Percentiles rank a stretch among this genome's conserved stretches.
Evolutionary conservation across 1,284 basidiomycete species (phyloP).

Genomic region (Mrakiaceae sp.): DNA sequence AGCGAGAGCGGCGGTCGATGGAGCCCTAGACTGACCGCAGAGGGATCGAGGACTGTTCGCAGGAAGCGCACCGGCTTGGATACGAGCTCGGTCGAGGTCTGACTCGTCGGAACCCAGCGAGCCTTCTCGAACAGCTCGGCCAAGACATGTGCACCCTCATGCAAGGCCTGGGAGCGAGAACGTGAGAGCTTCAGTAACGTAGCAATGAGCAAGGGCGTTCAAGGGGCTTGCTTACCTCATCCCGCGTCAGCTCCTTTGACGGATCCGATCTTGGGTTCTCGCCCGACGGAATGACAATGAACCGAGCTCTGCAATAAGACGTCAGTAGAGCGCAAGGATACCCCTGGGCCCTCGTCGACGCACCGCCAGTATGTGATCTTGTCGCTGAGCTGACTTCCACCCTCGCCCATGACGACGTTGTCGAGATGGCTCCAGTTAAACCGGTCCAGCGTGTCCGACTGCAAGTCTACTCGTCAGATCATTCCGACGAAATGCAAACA

Average conservation of each 20-base stretch:
- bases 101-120: conserved; percentile 5
- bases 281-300: conserved; percentile 16
- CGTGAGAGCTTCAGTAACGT: not conserved
- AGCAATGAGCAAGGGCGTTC: too few relatives aligned
- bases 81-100: conserved; percentile 1
- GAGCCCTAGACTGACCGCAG: not conserved
- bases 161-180: not conserved
- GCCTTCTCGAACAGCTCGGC: conserved; percentile 11
- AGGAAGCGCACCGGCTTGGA: conserved; percentile 7
- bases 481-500: not conserved
- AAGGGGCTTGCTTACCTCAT: conserved; percentile 6
- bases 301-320: conserved; percentile 10
- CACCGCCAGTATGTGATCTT: not conserved
- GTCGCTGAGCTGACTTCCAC: not conserved
- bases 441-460: not conserved
- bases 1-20: not conserved
- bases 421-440: conserved; percentile 16
- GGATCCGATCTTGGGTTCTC: not conserved
- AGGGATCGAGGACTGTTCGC: conserved; percentile 12
- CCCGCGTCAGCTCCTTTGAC: conserved; percentile 3
- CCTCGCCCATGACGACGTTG: conserved; percentile 8
- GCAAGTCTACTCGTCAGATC: not conserved
- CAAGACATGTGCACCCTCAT: conserved; percentile 10
- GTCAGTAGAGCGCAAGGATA: too few relatives aligned
- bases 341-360: too few relatives aligned